Evolutionary conservation across 2,329 filamentous ascomycete genomes (phyloP), one percentile per base, ranked within the genome.

Genomic region (Ophiocordyceps unilateralis): DNA sequence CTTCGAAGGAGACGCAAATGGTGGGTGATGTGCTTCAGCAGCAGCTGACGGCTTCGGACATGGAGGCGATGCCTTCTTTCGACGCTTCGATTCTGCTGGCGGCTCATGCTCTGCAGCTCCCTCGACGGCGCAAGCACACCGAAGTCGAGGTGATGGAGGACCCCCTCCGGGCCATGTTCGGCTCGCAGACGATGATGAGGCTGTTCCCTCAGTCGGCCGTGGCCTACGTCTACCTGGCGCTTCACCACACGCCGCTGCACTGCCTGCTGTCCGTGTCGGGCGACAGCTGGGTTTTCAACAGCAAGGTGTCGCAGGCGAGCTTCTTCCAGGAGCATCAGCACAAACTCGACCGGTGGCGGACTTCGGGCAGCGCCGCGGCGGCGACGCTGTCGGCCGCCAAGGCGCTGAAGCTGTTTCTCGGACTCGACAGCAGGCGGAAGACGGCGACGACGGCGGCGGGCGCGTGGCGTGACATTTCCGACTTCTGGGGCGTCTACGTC

Each of bases 201-300:
- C 52, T 72, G 17, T 77, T 75, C 51, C 54, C 64, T 1, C 51
- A 49, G 41, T 68, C 62, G 12, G 59, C 65, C 14, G 55, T 66
- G 17, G 69, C 66, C 40, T 68, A 70, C 52, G 68, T 70, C 0
- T 76, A 76, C 52, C 58, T 76, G 17, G 72, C 74, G 1, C 58
- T 78, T 1, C 64, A 76, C 48, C 62, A 73, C 51, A 76, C 73
- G 1, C 74, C 74, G n/a, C 64, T 78, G 5, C 66, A 69, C 47
- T 67, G 68, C 48, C 64, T 78, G 1, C 62, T 78, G 17, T 71
- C 72, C 11, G 70, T 77, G 8, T 69, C 69, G 23, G 73, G 74
- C 40, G 68, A 76, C 47, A 72, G 66, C 42, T 77, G 72, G 72
- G 60, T 73, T 19, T 75, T 76, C 50, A 66, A 67, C 41, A 64